Evolutionary conservation across 2,329 filamentous ascomycete species (phyloP), one percentile per base, ranked within the genome.

Genomic region (Ophiostoma sp.): DNA sequence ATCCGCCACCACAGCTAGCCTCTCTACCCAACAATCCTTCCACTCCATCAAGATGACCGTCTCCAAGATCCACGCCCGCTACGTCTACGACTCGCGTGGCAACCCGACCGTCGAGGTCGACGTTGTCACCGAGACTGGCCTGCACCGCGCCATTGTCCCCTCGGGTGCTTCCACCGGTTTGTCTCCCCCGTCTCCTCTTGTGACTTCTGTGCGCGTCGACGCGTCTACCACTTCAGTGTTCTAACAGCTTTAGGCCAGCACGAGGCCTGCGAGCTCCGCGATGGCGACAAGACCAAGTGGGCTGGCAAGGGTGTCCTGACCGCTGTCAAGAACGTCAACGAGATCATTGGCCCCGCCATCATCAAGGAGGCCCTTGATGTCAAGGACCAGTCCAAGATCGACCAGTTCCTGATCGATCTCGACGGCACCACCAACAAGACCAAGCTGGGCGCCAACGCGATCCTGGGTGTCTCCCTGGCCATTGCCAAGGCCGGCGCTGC

Each of bases 91-190:
- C 87, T 98, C 95, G 81, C 94, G 95, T 79, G 87, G 87, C 80
- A 99, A 99, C 89, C 95, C 95, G 77, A 99, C 95, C 79, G 94
- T 97, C 78, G 94, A 98, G 87, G 94, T 98, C 77, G 94, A 97
- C 80, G 88, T 97, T 76, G 90, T 96, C 83, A 97, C 93, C 76
- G 92, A 96, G 84, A 96, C 91, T 76, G 94, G 94, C 78, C 89
- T 98, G 73, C 93, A 97, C 88, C 93, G 94, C 78, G 93, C 94
- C 79, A 97, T 97, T 79, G 94, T 98, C 72, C 94, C 94, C 76
- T 97, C 93, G 74, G 94, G 94, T 80, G 94, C 94, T 77, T 97
- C 94, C 76, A 97, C 93, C 76, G 93, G 90, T 93, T 80, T 78
- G 88, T 85, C 18, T 47, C 38, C 65, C 70, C 69, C 18, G 49